phyloP scores from a whole-genome alignment of 208 protist genomes.

The Trichomonas tenax region DNA sequence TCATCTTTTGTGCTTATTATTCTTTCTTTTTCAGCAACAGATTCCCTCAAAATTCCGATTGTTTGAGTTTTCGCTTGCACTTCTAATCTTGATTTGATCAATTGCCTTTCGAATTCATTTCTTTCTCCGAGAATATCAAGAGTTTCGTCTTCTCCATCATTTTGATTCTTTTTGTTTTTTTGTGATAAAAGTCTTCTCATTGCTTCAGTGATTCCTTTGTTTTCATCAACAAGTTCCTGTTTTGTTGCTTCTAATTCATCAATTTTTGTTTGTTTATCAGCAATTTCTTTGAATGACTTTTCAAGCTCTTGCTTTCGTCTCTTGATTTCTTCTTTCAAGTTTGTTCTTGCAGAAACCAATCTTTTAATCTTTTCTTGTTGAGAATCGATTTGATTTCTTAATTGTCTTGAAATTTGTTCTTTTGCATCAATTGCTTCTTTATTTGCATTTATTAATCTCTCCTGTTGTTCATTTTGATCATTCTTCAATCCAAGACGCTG shows the following conservation, averaged over 20 bases:
- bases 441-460: not conserved
- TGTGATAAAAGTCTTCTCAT: not conserved
- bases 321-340: not conserved
- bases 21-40: not conserved
- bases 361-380: not conserved
- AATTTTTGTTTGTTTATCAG: not conserved
- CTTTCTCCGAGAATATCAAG: not conserved
- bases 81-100: not conserved
- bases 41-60: not conserved
- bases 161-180: not conserved
- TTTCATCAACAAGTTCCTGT: not conserved
- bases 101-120: not conserved
- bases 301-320: not conserved
- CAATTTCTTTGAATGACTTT: not conserved
- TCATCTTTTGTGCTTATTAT: not conserved
- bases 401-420: not conserved
- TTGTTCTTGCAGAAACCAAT: not conserved
- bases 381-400: not conserved
- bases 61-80: not conserved
- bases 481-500: not conserved
- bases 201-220: not conserved
- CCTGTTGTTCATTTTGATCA: not conserved
- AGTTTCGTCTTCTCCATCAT: not conserved
- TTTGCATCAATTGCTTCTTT: not conserved
- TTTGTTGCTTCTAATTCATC: not conserved